phyloP scores from a whole-genome alignment of 306 rosid species.

The Coriaria nepalensis region DNA sequence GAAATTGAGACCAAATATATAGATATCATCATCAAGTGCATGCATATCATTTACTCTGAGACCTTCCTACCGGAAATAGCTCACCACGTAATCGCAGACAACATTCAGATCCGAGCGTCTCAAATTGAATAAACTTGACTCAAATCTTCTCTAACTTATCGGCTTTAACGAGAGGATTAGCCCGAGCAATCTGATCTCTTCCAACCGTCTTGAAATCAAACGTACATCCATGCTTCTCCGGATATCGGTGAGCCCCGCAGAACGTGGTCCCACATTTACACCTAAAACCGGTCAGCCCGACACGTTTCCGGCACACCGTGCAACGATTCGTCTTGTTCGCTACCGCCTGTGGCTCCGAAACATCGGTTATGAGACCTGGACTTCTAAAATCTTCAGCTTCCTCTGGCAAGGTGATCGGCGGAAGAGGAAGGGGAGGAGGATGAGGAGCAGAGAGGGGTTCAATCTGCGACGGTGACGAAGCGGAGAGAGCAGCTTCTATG shows the following conservation, averaged over 20 bases:
- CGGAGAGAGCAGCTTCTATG: constrained; percentile 41
- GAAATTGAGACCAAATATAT: too few species aligned
- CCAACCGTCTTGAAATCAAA: constrained; percentile 68
- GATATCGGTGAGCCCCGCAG: constrained; percentile 76
- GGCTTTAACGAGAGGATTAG: constrained; percentile 59
- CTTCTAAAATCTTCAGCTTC: constrained; percentile 2
- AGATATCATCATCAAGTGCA: too few species aligned
- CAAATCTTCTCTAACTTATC: constrained; percentile 53
- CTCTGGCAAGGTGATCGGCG: constrained; percentile 5
- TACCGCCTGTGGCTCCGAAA: background rate
- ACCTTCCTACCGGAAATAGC: too few species aligned
- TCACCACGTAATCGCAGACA: too few species aligned
- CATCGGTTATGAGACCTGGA: background rate
- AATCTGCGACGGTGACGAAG: constrained; percentile 6
- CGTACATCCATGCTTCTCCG: constrained; percentile 66
- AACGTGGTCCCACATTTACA: constrained; percentile 63
- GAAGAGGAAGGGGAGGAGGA: constrained; percentile 17
- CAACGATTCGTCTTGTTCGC: constrained; percentile 40
- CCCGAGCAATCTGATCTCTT: constrained; percentile 56
- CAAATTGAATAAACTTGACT: background rate
- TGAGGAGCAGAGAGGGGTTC: constrained; percentile 4
- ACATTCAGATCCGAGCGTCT: too few species aligned
- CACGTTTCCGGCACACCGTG: constrained; percentile 44
- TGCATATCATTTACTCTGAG: too few species aligned
- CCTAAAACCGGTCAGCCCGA: constrained; percentile 63